Percentiles rank a stretch among this genome's conserved stretches.
Conservation (phyloP, 345 rosid genomes). For the Gossypium longicalyx region DNA sequence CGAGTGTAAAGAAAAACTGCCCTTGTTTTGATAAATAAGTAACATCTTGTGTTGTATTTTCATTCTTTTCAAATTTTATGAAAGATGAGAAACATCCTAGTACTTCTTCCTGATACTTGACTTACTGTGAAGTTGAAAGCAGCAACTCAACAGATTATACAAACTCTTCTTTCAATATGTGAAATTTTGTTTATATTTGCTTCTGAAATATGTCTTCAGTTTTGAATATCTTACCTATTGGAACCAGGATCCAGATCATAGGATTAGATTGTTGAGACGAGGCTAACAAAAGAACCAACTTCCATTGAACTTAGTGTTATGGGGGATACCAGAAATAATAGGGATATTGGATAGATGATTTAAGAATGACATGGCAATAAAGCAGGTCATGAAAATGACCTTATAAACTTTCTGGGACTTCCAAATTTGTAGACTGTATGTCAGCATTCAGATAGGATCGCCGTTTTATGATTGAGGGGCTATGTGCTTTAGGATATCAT, state of each 20-base stretch:
- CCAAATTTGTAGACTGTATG: neutral
- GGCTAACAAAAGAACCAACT: neutral
- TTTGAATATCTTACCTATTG: neutral
- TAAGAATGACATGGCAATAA: neutral
- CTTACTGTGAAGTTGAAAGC: neutral
- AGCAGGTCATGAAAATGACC: neutral
- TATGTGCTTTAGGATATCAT: neutral
- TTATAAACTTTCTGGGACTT: neutral
- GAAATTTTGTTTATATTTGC: neutral
- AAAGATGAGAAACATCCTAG: neutral
- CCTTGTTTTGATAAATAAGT: neutral
- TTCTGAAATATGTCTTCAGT: neutral
- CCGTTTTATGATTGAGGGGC: neutral
- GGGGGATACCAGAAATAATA: neutral
- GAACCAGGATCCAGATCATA: neutral
- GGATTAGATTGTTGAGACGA: neutral
- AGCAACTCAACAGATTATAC: neutral
- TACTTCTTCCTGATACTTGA: neutral
- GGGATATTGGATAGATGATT: neutral
- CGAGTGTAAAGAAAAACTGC: neutral
- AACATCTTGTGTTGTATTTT: neutral
- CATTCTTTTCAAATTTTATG: neutral
- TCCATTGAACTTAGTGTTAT: neutral
- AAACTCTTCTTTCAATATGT: neutral
- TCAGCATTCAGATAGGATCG: neutral